Conservation (phyloP, 805 yeast genomes). For the Candida xyloterini region DNA sequence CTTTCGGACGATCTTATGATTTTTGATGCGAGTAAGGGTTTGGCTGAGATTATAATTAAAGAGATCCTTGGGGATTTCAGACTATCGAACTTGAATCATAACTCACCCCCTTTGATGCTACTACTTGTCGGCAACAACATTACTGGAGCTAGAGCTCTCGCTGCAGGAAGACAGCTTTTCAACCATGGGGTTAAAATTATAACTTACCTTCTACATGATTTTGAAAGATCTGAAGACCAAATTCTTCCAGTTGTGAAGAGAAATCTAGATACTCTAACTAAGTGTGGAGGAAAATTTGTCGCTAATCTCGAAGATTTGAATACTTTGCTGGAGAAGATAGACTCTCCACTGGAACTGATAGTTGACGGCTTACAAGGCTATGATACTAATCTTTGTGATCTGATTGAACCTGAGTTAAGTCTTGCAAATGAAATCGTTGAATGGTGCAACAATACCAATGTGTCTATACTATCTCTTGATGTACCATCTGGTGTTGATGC, state of each 20-base stretch:
- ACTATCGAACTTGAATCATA: conserved; percentile 63
- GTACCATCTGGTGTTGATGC: conserved; percentile 82
- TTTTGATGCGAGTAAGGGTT: conserved; percentile 69
- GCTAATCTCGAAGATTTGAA: conserved; percentile 36
- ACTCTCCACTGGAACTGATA: conserved; percentile 74
- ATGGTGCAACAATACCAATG: conserved; percentile 61
- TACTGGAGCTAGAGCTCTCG: conserved; percentile 72
- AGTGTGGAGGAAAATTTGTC: conserved; percentile 68
- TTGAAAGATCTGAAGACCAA: conserved; percentile 40
- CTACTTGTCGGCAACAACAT: conserved; percentile 70
- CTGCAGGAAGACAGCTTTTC: conserved; percentile 73
- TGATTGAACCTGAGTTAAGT: conserved; percentile 42
- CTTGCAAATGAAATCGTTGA: conserved; percentile 44
- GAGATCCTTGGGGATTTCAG: conserved; percentile 70
- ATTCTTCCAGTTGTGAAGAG: conserved; percentile 33
- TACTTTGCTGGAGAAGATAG: conserved; percentile 42
- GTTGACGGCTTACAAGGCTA: conserved; percentile 85
- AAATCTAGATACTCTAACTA: conserved; percentile 55
- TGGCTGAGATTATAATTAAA: conserved; percentile 55
- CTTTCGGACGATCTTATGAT: conserved; percentile 43
- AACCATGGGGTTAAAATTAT: conserved; percentile 73
- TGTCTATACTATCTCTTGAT: conserved; percentile 64
- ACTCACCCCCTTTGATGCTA: conserved; percentile 74
- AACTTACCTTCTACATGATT: conserved; percentile 41
- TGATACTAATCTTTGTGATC: conserved; percentile 64